Base-by-base conservation (phyloP, 1,284 basidiomycete genomes). In the Apiotrichum brassicae region DNA sequence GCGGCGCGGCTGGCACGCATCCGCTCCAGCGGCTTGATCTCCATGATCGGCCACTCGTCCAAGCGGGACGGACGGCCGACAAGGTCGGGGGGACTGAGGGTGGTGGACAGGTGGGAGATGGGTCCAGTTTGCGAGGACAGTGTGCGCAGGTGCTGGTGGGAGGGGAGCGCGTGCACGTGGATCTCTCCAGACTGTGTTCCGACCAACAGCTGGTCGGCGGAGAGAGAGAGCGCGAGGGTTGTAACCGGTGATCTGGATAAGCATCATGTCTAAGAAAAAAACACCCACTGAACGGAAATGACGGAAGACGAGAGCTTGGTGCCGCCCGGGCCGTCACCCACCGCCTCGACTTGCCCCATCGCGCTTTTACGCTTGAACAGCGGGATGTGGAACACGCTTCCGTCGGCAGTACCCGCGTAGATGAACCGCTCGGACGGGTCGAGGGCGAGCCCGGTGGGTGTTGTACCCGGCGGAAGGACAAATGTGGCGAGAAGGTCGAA, bases 361-460 rank as follows among this genome's bases (percentile, higher is more conserved):
- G 68, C 75, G 46, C 78, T 76, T 25, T 77, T 74, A 53, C 83
- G 78, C 28, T 81, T 78, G 74, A 86, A 93, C 11, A 94, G 75
- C 51, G 91, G 87, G 51, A 88, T 79, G 63, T 89, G 86, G 64
- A 86, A 81, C 60, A 90, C 78, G 16, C 80, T 81, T 3, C 87
- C 87, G 46, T 83, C 78, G 8, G 76, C 65, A 1, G 86, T 82
- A 6, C 84, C 85, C 22, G 87, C 89, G 64, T 95, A 91, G 70
- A 97, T 86, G 54, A 86, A 78, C 14, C 92, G 82, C 73, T 97
- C 92, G 1, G 85, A 81, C 14, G 81, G 70, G 64, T 97, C 93
- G 77, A 88, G 85, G 1, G 81, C 81, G 18, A 95, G 64, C 47
- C 76, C 77, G 6, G 79, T 75, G 40, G 70, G 67, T 1, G 62